Percentiles rank a stretch among this genome's conserved stretches.
Evolutionary conservation across 345 rosid species (phyloP).

Genomic region (Gossypioides kirkii): DNA sequence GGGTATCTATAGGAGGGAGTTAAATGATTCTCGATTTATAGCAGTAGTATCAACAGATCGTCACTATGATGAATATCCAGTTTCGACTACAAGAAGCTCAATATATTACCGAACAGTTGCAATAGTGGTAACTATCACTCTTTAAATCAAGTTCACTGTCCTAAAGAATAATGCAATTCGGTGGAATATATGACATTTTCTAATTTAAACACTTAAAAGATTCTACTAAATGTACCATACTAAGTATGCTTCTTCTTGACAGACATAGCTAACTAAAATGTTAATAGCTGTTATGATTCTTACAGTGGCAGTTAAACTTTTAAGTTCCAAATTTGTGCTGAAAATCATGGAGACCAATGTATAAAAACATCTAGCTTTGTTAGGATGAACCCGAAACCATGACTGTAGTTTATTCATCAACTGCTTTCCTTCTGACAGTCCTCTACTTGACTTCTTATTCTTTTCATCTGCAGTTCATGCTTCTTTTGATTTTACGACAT

Average conservation of each 20-base stretch:
- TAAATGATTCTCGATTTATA: slow-evolving; percentile 44
- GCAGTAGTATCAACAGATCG: slow-evolving; percentile 68
- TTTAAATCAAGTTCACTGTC: neutral
- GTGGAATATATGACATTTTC: neutral
- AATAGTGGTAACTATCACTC: slow-evolving; percentile 39
- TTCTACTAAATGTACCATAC: neutral
- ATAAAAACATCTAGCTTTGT: neutral
- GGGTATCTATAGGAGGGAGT: slow-evolving; percentile 58
- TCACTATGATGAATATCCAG: slow-evolving; percentile 42
- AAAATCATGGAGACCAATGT: slow-evolving; percentile 1
- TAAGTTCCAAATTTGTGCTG: neutral
- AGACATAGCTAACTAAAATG: neutral
- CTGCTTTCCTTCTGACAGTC: neutral
- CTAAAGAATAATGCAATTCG: neutral
- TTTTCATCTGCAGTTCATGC: slow-evolving; percentile 41
- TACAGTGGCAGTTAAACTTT: neutral
- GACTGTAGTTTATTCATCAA: neutral
- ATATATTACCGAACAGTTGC: slow-evolving; percentile 60
- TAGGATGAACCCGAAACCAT: neutral
- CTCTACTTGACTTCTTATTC: neutral
- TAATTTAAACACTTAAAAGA: neutral
- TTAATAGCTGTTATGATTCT: neutral
- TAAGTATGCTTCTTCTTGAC: neutral
- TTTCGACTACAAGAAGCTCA: slow-evolving; percentile 49
- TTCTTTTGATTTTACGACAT: slow-evolving; percentile 71